These are phyloP conservation scores for Bacidia gigantensis DNA, from an alignment of 495 filamentous ascomycete genomes.

Conservation along the genomic window DNA sequence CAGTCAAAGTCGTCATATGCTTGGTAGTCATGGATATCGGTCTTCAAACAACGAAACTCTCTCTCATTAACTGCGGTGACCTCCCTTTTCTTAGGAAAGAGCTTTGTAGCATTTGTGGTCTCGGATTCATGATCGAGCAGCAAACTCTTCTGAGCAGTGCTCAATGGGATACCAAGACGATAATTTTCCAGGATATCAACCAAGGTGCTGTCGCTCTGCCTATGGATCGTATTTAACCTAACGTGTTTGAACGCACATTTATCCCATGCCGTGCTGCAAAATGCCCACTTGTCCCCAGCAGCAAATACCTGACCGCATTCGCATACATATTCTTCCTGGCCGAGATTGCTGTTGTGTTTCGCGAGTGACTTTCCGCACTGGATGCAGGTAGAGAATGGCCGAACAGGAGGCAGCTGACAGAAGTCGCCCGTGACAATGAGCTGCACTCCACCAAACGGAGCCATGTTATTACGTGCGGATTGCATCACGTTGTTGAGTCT, in stretches of 20 bases:
- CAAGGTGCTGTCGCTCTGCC: slow-evolving; percentile 37
- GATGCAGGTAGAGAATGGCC: slow-evolving; percentile 26
- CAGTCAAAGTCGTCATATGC: slow-evolving; percentile 20
- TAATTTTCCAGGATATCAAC: slow-evolving; percentile 38
- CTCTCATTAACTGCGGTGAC: slow-evolving; percentile 28
- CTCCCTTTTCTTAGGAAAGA: slow-evolving; percentile 31
- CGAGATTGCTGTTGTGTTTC: not conserved
- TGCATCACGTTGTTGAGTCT: slow-evolving; percentile 40
- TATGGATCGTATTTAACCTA: slow-evolving; percentile 36
- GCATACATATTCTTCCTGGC: slow-evolving; percentile 7
- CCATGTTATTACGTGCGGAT: slow-evolving; percentile 15
- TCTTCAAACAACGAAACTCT: slow-evolving; percentile 25
- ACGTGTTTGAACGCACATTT: slow-evolving; percentile 24
- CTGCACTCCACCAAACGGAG: slow-evolving; percentile 32
- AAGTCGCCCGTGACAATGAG: slow-evolving; percentile 32
- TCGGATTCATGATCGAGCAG: slow-evolving; percentile 33
- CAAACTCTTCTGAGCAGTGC: slow-evolving; percentile 24
- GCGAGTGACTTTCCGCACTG: slow-evolving; percentile 22
- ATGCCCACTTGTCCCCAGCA: slow-evolving; percentile 14
- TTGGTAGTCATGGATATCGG: slow-evolving; percentile 6
- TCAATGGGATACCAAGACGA: slow-evolving; percentile 29
- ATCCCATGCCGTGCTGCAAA: slow-evolving; percentile 20
- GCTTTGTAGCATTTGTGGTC: slow-evolving; percentile 30
- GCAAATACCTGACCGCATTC: slow-evolving; percentile 12
- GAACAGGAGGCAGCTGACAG: slow-evolving; percentile 31